Conservation (phyloP, 176 grass and related monocot species). For the Paspalum notatum region DNA sequence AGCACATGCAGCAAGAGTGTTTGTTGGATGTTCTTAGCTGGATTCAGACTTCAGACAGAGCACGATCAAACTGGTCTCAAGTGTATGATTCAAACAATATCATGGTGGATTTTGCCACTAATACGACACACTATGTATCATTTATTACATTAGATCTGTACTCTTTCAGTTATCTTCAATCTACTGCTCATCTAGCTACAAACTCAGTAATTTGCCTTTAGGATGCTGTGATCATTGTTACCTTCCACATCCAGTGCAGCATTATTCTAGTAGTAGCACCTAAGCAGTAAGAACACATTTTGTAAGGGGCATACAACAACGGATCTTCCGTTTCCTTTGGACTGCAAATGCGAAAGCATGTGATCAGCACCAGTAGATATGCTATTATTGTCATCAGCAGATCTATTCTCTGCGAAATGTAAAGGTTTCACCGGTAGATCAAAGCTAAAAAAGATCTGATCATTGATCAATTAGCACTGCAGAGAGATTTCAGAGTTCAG, state of each 20-base stretch:
- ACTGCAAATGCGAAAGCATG: background rate
- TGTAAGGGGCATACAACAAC: no score
- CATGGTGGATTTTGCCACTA: background rate
- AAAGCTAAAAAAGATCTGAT: background rate
- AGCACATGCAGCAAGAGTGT: background rate
- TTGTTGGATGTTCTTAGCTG: conserved; percentile 3
- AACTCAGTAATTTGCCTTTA: no score
- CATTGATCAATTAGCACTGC: background rate
- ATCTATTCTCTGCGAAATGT: background rate
- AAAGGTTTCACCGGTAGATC: background rate
- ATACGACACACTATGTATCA: background rate
- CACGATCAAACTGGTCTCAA: background rate
- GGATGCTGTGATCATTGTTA: no score
- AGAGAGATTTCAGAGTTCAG: background rate
- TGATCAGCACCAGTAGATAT: background rate
- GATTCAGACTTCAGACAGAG: background rate
- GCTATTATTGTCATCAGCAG: background rate
- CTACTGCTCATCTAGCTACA: no score
- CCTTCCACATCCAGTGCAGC: no score
- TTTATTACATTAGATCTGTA: background rate
- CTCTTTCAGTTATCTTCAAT: background rate
- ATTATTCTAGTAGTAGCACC: no score
- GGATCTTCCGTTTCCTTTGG: background rate
- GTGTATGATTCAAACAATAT: background rate
- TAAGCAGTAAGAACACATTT: no score